A percentile compares a stretch with the other conserved stretches of the same genome.
phyloP scores from a whole-genome alignment of 495 filamentous ascomycete genomes.

The Penicillium nucicola region DNA sequence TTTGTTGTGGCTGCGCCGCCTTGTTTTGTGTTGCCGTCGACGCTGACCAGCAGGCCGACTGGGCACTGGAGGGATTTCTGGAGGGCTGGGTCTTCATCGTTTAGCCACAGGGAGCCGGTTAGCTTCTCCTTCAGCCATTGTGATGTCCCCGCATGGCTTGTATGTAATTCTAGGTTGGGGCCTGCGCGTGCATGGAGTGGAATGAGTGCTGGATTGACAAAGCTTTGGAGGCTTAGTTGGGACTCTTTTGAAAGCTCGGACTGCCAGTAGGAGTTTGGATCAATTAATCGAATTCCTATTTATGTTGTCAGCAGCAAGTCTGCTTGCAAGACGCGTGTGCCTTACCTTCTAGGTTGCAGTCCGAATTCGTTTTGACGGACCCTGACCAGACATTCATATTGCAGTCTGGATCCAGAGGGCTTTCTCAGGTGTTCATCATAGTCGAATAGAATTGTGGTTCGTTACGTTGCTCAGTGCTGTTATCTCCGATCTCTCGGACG shows the following conservation, averaged over 20 bases:
- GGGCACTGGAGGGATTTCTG: constrained; percentile 39
- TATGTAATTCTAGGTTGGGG: constrained; percentile 47
- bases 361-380: constrained; percentile 25
- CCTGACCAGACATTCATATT: constrained; percentile 44
- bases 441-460: not conserved
- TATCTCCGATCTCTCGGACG: constrained; percentile 10
- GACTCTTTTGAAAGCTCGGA: constrained; percentile 36
- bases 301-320: constrained; percentile 12
- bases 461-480: not conserved
- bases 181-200: constrained; percentile 49
- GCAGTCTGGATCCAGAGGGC: not conserved
- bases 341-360: constrained; percentile 36
- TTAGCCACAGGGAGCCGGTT: constrained; percentile 31
- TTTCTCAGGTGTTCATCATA: not conserved
- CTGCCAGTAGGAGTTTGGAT: constrained; percentile 37
- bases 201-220: constrained; percentile 46
- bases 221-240: constrained; percentile 37
- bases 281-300: constrained; percentile 37
- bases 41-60: constrained; percentile 36
- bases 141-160: constrained; percentile 30
- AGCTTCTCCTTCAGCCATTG: constrained; percentile 43
- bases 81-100: constrained; percentile 30
- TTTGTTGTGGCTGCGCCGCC: constrained; percentile 41
- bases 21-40: constrained; percentile 21
- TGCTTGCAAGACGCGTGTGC: constrained; percentile 2